Evolutionary conservation across 192 early-diverging fungal species (phyloP).

Genomic region (Coemansia sp.): DNA sequence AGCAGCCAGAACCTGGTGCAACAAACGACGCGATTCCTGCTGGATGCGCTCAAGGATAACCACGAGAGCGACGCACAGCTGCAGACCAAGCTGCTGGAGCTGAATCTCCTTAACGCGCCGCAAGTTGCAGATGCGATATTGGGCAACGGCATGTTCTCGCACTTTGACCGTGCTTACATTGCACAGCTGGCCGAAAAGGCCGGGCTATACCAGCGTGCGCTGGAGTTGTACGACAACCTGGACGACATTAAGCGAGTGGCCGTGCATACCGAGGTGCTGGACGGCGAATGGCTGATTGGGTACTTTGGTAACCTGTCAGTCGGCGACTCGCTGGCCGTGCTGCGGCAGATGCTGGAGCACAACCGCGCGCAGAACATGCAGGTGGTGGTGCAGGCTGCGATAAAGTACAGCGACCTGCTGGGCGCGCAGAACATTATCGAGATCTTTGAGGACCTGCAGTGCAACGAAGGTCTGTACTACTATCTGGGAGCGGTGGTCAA

Average conservation of each 20-base stretch:
- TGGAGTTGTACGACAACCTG: slow-evolving; percentile 96
- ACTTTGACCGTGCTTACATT: slow-evolving; percentile 91
- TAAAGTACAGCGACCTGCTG: slow-evolving; percentile 95
- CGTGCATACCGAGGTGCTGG: slow-evolving; percentile 81
- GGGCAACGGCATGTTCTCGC: slow-evolving; percentile 91
- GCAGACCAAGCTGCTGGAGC: slow-evolving; percentile 94
- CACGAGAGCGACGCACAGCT: slow-evolving; percentile 85
- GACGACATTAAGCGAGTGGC: slow-evolving; percentile 92
- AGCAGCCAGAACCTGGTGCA: slow-evolving; percentile 88
- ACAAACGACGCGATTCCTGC: slow-evolving; percentile 93
- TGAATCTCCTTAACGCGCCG: slow-evolving; percentile 95
- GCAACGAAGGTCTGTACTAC: slow-evolving; percentile 94
- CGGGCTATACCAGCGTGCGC: slow-evolving; percentile 89
- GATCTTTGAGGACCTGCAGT: slow-evolving; percentile 89
- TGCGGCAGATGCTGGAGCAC: slow-evolving; percentile 89
- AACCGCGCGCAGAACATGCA: slow-evolving; percentile 96
- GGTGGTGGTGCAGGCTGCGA: slow-evolving; percentile 91
- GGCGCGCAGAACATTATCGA: slow-evolving; percentile 84
- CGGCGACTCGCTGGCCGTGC: slow-evolving; percentile 92
- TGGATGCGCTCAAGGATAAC: slow-evolving; percentile 95
- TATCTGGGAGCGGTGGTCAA: slow-evolving; percentile 96
- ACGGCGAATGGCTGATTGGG: slow-evolving; percentile 86
- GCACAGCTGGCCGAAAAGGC: slow-evolving; percentile 96
- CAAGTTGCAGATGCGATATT: slow-evolving; percentile 99
- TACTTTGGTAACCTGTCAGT: slow-evolving; percentile 96